phyloP scores from a whole-genome alignment of 2,329 filamentous ascomycete genomes.

The Ophiostoma sp. region DNA sequence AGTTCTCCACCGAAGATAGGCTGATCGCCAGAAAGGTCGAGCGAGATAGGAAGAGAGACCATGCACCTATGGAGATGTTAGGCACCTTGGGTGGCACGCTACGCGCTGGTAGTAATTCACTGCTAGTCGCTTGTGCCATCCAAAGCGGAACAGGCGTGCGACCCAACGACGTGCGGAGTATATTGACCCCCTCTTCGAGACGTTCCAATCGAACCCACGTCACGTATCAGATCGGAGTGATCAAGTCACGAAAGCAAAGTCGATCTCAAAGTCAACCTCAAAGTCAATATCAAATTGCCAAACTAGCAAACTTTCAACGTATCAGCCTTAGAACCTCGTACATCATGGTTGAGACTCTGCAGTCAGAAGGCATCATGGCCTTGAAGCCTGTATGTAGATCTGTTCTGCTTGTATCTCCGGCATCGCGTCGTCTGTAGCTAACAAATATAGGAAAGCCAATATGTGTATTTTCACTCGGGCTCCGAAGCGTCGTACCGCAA shows the following conservation, averaged over 20 bases:
- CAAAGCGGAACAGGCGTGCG: neutral
- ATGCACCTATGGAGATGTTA: neutral
- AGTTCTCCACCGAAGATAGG: neutral
- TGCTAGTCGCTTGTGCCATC: neutral
- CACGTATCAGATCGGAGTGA: no score
- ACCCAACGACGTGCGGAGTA: neutral
- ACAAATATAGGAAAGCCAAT: conserved; percentile 24
- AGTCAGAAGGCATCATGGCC: neutral
- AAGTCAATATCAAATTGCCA: neutral
- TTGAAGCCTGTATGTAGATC: conserved; percentile 5
- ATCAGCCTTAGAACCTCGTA: neutral
- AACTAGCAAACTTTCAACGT: neutral
- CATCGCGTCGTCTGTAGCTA: neutral
- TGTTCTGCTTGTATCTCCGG: neutral
- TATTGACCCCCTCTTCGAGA: neutral
- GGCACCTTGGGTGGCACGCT: neutral
- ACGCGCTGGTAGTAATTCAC: neutral
- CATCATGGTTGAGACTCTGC: conserved; percentile 7
- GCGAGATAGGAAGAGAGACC: conserved; percentile 12
- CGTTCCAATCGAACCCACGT: no score
- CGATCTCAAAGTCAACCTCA: neutral
- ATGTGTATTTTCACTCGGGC: conserved; percentile 34
- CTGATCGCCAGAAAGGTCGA: neutral
- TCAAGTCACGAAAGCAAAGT: no score
- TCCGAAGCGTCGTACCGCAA: conserved; percentile 32